A percentile compares a stretch with the other conserved stretches of the same genome.
These are phyloP conservation scores for Achaetomiella virescens DNA, from an alignment of 495 filamentous ascomycete genomes.

Conservation along the genomic window DNA sequence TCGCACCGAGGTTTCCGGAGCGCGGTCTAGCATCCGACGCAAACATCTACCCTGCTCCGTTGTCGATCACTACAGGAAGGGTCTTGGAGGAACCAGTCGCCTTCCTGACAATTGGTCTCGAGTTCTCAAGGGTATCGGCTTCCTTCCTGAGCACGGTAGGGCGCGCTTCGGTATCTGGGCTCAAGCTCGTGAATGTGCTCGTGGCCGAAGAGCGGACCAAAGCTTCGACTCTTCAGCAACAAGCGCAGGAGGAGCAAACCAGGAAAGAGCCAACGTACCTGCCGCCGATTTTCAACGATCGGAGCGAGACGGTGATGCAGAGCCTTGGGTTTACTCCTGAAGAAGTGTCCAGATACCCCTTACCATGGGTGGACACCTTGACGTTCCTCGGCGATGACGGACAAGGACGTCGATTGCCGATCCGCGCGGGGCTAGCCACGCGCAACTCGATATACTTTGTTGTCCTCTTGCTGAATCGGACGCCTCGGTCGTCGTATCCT, in stretches of 20 bases:
- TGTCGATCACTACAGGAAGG: conserved; percentile 36
- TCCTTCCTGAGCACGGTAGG: conserved; percentile 48
- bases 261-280: conserved; percentile 49
- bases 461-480: conserved; percentile 36
- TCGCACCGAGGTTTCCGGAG: conserved; percentile 42
- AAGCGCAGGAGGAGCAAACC: conserved; percentile 43
- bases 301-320: conserved; percentile 45
- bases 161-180: conserved; percentile 32
- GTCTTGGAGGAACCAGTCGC: conserved; percentile 43
- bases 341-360: conserved; percentile 38
- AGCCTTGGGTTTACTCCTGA: conserved; percentile 42
- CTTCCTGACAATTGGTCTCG: conserved; percentile 49
- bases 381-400: conserved; percentile 44
- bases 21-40: conserved; percentile 39
- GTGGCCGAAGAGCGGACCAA: conserved; percentile 45
- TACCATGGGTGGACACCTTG: conserved; percentile 44
- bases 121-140: conserved; percentile 48
- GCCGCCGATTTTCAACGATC: conserved; percentile 47
- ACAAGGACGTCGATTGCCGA: conserved; percentile 34
- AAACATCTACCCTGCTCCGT: conserved; percentile 41
- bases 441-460: conserved; percentile 50
- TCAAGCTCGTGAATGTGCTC: conserved; percentile 46
- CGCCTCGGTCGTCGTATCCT: conserved; percentile 32
- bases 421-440: conserved; percentile 46
- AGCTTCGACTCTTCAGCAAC: conserved; percentile 39